A percentile compares a stretch with the other conserved stretches of the same genome.
Conservation (phyloP, 177 flowering plant species). For the Telopea speciosissima region DNA sequence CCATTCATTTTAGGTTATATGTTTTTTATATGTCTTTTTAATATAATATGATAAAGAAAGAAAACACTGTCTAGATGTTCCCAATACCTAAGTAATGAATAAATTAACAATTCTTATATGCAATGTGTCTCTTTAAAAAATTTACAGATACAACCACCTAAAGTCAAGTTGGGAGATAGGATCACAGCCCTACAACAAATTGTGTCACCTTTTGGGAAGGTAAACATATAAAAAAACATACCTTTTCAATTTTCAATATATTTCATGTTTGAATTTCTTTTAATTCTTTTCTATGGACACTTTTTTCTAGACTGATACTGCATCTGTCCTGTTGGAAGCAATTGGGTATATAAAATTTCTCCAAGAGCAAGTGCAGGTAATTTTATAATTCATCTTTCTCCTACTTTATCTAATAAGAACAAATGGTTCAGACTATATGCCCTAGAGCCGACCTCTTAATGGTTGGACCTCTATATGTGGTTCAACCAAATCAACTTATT, state of each 20-base stretch:
- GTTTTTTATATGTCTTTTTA: too few relatives aligned
- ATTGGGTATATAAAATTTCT: constrained; percentile 56
- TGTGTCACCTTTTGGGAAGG: constrained; percentile 88
- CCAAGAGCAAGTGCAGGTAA: constrained; percentile 74
- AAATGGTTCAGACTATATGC: neutral
- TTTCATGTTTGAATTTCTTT: too few relatives aligned
- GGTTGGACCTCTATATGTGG: neutral
- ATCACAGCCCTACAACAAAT: constrained; percentile 73
- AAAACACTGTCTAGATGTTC: neutral
- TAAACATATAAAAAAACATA: constrained; percentile 5
- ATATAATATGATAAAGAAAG: too few relatives aligned
- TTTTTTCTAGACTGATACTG: constrained; percentile 60
- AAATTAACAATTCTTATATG: too few relatives aligned
- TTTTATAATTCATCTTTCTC: neutral
- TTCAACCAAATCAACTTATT: neutral
- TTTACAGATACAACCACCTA: constrained; percentile 44
- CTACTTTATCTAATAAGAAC: neutral
- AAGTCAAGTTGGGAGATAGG: constrained; percentile 56
- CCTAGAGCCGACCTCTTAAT: neutral
- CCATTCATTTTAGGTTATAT: too few relatives aligned
- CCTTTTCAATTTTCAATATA: too few relatives aligned
- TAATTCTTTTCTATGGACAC: neutral
- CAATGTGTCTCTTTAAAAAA: neutral
- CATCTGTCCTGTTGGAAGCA: constrained; percentile 67
- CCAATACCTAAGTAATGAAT: too few relatives aligned